Evolutionary conservation across 164 flowering plant species (phyloP).

Genomic region (Sedum album): DNA sequence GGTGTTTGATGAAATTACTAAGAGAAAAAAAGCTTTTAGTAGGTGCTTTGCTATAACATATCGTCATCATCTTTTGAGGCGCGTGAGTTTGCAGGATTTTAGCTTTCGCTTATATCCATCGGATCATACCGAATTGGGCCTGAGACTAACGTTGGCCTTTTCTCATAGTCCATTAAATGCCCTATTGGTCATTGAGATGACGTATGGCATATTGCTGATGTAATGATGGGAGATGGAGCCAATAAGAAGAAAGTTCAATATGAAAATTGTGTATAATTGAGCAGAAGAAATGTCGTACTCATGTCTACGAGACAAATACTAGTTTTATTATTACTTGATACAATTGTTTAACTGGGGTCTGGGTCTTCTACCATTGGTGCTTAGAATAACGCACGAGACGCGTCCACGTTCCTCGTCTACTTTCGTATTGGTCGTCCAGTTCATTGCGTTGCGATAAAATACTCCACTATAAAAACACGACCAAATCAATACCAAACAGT

Average conservation of each 20-base stretch:
- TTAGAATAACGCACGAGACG: background rate
- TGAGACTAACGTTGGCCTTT: too few relatives aligned
- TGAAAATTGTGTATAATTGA: background rate
- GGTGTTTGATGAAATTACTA: slow-evolving; percentile 49
- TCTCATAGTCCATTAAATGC: too few relatives aligned
- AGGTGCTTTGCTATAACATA: slow-evolving; percentile 16
- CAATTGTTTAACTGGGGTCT: background rate
- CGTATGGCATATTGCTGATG: too few relatives aligned
- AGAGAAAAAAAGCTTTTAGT: slow-evolving; percentile 17
- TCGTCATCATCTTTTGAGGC: slow-evolving; percentile 18
- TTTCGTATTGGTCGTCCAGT: too few relatives aligned
- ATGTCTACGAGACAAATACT: background rate
- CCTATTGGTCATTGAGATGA: too few relatives aligned
- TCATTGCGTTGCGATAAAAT: too few relatives aligned
- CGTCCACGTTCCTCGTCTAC: background rate
- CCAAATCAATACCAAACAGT: too few relatives aligned
- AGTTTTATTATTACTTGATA: background rate
- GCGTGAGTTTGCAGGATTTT: background rate
- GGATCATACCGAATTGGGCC: too few relatives aligned
- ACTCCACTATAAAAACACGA: too few relatives aligned
- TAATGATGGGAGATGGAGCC: background rate
- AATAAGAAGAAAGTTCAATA: background rate
- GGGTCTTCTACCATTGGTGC: too few relatives aligned
- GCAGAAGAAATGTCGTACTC: background rate
- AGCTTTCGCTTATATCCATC: background rate